Percentiles rank a stretch among this genome's conserved stretches.
Conservation (phyloP, 768 basidiomycete genomes). For the Naganishia onofrii region DNA sequence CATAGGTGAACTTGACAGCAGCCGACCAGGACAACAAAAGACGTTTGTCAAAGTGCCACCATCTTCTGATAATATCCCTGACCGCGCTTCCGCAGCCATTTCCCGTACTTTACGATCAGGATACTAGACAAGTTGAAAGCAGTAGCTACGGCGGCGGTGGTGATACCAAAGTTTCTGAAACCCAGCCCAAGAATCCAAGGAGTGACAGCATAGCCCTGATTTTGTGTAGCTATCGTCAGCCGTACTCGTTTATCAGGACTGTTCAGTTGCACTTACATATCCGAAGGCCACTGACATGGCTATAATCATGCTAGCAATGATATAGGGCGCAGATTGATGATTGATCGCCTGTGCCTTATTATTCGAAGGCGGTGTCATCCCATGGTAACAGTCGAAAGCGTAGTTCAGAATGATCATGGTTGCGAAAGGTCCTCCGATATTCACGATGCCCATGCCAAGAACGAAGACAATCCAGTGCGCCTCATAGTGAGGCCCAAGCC, state of each 20-base stretch:
- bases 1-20: too few relatives aligned
- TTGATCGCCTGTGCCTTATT: constrained; percentile 22
- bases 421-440: constrained; percentile 30
- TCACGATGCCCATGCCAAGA: constrained; percentile 27
- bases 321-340: constrained; percentile 32
- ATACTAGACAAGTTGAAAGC: constrained; percentile 24
- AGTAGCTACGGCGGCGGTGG: constrained; percentile 30
- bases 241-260: too few relatives aligned
- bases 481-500: constrained; percentile 35
- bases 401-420: constrained; percentile 33
- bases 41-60: not conserved
- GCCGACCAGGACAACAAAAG: too few relatives aligned
- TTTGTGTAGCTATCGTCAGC: not conserved
- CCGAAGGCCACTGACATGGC: constrained; percentile 15
- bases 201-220: constrained; percentile 33
- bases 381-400: constrained; percentile 34
- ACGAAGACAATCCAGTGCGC: constrained; percentile 37
- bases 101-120: constrained; percentile 27
- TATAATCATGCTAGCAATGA: constrained; percentile 14
- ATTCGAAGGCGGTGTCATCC: constrained; percentile 17
- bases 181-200: constrained; percentile 32
- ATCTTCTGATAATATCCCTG: constrained; percentile 8
- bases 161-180: constrained; percentile 25
- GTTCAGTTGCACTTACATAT: not conserved
- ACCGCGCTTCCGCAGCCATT: constrained; percentile 7